Conservation (phyloP, 345 rosid genomes). For the Salix caprea region DNA sequence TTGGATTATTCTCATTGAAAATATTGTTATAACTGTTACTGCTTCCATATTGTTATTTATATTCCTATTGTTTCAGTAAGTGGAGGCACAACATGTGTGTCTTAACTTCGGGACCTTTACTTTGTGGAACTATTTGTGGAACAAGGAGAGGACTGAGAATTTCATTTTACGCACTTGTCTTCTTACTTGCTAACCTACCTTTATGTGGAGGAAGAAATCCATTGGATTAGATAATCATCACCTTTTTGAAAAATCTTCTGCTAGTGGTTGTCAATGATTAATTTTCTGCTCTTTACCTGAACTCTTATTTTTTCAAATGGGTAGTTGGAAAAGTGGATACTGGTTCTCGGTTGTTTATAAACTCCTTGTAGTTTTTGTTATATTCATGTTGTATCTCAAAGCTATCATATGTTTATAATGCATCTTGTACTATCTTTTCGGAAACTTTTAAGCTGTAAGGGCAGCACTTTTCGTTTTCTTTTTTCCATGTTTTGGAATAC, state of each 20-base stretch:
- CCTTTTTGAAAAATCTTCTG: too few species aligned
- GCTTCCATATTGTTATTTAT: not conserved
- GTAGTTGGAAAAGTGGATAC: not conserved
- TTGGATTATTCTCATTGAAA: not conserved
- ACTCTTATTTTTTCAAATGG: not conserved
- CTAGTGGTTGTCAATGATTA: not conserved
- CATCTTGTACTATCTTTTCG: not conserved
- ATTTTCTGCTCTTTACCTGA: not conserved
- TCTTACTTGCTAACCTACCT: not conserved
- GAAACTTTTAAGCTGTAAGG: not conserved
- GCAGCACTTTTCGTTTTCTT: not conserved
- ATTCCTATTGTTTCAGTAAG: not conserved
- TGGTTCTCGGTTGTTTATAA: not conserved
- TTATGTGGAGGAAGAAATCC: not conserved
- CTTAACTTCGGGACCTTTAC: not conserved
- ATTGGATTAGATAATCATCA: not conserved
- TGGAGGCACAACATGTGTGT: not conserved
- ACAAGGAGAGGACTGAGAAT: not conserved
- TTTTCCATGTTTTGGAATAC: not conserved
- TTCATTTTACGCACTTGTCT: not conserved
- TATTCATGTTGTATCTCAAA: not conserved
- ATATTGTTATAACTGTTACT: not conserved
- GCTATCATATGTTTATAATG: not conserved
- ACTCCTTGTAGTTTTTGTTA: not conserved
- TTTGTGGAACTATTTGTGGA: not conserved